Evolutionary conservation across 768 basidiomycete species (phyloP).

Genomic region (Rhizopogon salebrosus): DNA sequence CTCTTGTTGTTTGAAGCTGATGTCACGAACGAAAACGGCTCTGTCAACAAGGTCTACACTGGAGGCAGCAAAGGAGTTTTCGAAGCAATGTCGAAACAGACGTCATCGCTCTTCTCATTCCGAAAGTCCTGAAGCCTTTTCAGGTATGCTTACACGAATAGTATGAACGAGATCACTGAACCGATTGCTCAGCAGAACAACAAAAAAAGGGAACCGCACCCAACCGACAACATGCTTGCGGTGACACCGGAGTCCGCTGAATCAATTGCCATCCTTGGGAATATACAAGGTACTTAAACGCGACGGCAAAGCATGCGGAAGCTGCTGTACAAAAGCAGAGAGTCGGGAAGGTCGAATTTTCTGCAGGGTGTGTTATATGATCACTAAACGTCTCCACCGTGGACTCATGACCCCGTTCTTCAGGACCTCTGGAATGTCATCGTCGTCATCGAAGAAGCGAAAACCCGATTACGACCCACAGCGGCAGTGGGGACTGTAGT

Average conservation of each 20-base stretch:
- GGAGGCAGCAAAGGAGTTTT: conserved; percentile 94
- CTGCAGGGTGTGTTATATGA: conserved; percentile 55
- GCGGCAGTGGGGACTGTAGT: conserved; percentile 73
- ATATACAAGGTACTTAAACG: conserved; percentile 73
- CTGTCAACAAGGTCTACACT: conserved; percentile 60
- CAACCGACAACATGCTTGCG: conserved; percentile 78
- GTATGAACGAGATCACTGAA: background rate
- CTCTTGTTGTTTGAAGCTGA: conserved; percentile 90
- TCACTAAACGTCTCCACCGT: background rate
- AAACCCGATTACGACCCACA: conserved; percentile 59
- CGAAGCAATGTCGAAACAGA: conserved; percentile 78
- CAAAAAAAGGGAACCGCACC: conserved; percentile 62
- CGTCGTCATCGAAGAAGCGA: conserved; percentile 39
- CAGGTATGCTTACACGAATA: conserved; percentile 44
- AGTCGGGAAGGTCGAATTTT: conserved; percentile 81
- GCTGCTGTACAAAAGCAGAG: conserved; percentile 76
- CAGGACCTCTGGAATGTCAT: conserved; percentile 73
- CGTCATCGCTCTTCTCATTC: conserved; percentile 87
- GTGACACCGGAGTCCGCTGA: conserved; percentile 79
- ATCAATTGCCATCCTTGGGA: conserved; percentile 76
- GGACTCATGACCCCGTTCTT: background rate
- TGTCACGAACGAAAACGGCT: conserved; percentile 45
- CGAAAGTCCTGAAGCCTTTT: conserved; percentile 80
- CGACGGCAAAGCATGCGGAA: conserved; percentile 77
- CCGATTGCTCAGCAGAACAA: conserved; percentile 26